Base-by-base conservation (phyloP, 176 grass and related monocot genomes). In the Olyra latifolia region DNA sequence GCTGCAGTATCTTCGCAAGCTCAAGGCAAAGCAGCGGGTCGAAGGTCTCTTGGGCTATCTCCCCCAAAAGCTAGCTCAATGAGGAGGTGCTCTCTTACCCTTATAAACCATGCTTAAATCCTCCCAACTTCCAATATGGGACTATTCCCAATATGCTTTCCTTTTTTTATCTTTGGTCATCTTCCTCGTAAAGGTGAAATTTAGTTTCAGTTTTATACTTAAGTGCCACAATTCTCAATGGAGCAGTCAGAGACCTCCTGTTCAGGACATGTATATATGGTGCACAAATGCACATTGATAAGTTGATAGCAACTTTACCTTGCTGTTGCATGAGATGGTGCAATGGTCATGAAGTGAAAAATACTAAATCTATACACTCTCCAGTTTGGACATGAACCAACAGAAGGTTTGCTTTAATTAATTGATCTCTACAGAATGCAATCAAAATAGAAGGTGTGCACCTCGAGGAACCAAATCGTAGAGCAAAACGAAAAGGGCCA, bases 381-480 rank as follows among this genome's bases (percentile, higher is more conserved):
- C n/a, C n/a, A 20, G 11, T 22, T 66, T 65, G 62, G 12, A 42
- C 13, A 40, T 54, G 30, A 25, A 80, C 55, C 2, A 40, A 16
- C 43, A 15, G 24, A 60, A 42, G 29, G 6, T 78, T 50, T 38
- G 32, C 27, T 22, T 8, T 49, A 3, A 30, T 10, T 30, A 60
- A 30, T 10, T 68, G 29, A 59, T 59, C 2, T 47, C 54, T 7
- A 20, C 10, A n/a, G n/a, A n/a, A n/a, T n/a, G n/a, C 23, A 53
- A 49, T n/a, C n/a, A 80, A 17, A 6, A 6, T 48, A n/a, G n/a
- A n/a, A n/a, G 49, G 3, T 44, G 27, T 29, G 23, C 46, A 94
- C 95, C 92, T 98, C 77, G 4, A 95, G 25, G 89, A 95, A 98
- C 95, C 95, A n/a, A 98, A 79, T 93, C 90, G 23, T 95, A 93